A percentile compares a stretch with the other conserved stretches of the same genome.
Evolutionary conservation across 2,329 filamentous ascomycete species (phyloP).

Genomic region (Claviceps capensis): DNA sequence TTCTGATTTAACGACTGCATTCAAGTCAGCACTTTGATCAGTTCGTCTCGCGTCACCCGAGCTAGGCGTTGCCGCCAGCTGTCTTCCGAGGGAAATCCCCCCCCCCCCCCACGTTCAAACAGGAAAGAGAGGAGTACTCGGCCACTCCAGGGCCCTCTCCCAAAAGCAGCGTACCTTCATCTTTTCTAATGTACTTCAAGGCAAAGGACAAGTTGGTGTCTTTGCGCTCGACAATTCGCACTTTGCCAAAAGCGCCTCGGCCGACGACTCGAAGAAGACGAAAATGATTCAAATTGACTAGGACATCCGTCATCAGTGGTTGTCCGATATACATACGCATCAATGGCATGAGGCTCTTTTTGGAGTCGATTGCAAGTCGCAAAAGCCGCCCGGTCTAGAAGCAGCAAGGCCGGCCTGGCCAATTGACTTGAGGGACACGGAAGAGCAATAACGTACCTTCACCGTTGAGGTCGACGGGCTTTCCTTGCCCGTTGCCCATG

Average conservation of each 20-base stretch:
- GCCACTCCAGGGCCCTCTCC: background rate
- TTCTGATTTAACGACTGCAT: conserved; percentile 80
- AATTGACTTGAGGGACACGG: conserved; percentile 1
- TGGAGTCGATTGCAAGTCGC: background rate
- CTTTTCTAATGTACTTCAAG: conserved; percentile 95
- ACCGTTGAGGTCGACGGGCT: conserved; percentile 82
- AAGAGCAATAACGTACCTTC: conserved; percentile 49
- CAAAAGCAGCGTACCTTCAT: conserved; percentile 58
- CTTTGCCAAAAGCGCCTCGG: conserved; percentile 96
- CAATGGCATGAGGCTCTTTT: background rate
- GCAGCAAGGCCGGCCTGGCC: background rate
- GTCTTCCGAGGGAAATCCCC: too few species aligned
- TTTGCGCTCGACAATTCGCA: conserved; percentile 95
- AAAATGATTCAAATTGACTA: conserved; percentile 96
- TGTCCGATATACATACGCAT: background rate
- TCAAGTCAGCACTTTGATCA: background rate
- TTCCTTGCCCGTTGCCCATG: conserved; percentile 95
- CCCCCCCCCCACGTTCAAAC: too few species aligned
- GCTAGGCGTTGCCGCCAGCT: too few species aligned
- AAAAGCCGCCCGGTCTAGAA: background rate
- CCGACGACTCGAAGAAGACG: conserved; percentile 88
- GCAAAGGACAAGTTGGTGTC: conserved; percentile 90
- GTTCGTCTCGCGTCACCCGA: too few species aligned
- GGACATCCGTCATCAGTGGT: background rate
- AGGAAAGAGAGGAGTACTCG: background rate